Base-by-base conservation (phyloP, 1,284 basidiomycete species). In the Phylloboletellus chloephorus region DNA sequence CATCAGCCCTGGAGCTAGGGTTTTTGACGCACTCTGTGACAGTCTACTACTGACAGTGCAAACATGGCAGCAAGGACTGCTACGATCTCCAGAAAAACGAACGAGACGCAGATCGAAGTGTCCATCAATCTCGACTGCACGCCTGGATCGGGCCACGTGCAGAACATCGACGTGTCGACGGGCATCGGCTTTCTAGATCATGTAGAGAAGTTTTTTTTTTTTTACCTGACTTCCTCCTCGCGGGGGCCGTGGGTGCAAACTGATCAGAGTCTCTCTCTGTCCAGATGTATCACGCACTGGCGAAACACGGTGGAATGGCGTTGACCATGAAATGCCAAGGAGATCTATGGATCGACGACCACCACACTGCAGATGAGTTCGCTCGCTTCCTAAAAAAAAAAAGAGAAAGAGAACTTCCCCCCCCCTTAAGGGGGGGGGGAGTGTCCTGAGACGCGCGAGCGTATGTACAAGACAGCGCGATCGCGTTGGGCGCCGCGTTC, bases 111-210 rank as follows among this genome's bases (percentile, higher is more conserved):
- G 50, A 95, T 98, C 53, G 74, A 86, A 31, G 83, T 94, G 52
- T 74, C 69, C 20, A 73, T 98, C 50, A 74, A 83, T 54, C 78
- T 99, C 41, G 96, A 98, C 68, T 80, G 82, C 57, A 70, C 75
- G 10, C 79, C 88, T 2, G 82, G 81, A 56, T 68, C 74, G 5
- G 62, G 62, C 22, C 66, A 69, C 32, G 69, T 71, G 41, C 96
- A 98, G 66, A 68, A 67, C 22, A 98, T 98, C 59, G 72, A 87
- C 34, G 74, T 99, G 47, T 83, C 82, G 26, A 98, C 96, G 1
- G 96, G 96, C 17, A 95, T 99, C 49, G 96, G 96, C 9, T 99
- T 98, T 67, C 74, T 98, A 17, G 95, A 99, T 65, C 96, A 99
- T 71, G 95, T 95, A 66, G 47, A 76, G 5, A 11, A n/a, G n/a